Evolutionary conservation across 306 rosid genomes (phyloP), one percentile per base, ranked within the genome.

Genomic region (Sicyos edulis): DNA sequence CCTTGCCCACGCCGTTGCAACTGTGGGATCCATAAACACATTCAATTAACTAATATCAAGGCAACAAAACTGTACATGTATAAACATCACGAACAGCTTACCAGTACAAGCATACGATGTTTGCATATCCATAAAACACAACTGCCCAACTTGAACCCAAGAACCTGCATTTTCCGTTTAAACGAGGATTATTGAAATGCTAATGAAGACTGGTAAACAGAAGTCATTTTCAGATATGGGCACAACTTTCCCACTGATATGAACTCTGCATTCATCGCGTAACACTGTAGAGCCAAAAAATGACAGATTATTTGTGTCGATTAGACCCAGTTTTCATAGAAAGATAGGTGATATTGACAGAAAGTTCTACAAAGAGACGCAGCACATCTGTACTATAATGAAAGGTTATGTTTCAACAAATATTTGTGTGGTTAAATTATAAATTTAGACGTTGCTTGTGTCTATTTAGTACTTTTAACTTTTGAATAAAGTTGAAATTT

Each of bases 71-170:
- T 57, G 60, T 62, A 72, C 40, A 80, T 47, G 77, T 72, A 76
- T 70, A 42, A 42, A 42, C 72, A 40, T 66, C 9, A 19, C 55
- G 21, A 53, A 45, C 42, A 72, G 29, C 93, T 80, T 80, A 92
- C 98, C 83, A 78, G 81, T 85, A 86, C 75, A 90, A 78, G 84
- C 95, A 91, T 40, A 86, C 82, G 59, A 93, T 78, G 76, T 93
- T 93, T 54, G 96, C 98, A 52, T 90, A 92, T 83, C 97, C 97
- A 75, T 92, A 89, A 75, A 88, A 84, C 73, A 92, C 15, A 53
- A 96, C 77, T 53, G 95, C 96, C 97, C 98, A 93, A 5, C 85
- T 5, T 53, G 97, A 86, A 73, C 98, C 97, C 29, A 79, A 74
- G 80, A 90, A 90, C 98, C 97, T 93, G 85, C 72, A 77, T 42